Evolutionary conservation across 192 early-diverging fungal species (phyloP), one percentile per base, ranked within the genome.

Genomic region (Globomyces pollinis-pini): DNA sequence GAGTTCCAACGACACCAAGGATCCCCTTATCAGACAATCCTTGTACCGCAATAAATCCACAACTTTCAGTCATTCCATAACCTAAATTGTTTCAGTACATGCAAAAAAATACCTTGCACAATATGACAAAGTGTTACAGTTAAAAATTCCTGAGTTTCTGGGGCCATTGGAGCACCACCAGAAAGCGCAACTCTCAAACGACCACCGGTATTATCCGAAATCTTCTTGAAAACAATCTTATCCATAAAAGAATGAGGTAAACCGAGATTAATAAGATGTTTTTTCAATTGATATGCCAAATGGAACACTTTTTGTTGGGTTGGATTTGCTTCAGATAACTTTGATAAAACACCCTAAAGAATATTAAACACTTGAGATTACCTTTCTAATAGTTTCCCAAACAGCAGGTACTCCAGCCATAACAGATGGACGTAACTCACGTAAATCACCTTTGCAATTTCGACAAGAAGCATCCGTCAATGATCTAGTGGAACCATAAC

Each of bases 161-260:
- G 16, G 31, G 87, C 88, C 61, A 98, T 77, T 38, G 88, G 89
- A 18, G 95, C 95, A 58, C 95, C 93, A 66, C 91, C 93, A 4
- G 85, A 84, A 31, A 93, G 65, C 2, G 86, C 88, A 54, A 85
- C 79, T 63, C 85, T 79, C 43, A 98, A 73, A 33, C 87, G 77
- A 38, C 93, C 91, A 61, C 95, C 95, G 33, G 87, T 87, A 62
- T 86, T 84, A 36, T 79, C 81, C 64, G 84, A 80, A 61, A 95
- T 85, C 63, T 83, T 83, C 57, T 81, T 83, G 67, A 95, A 98
- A 11, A 98, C 81, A 12, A 89, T 69, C 18, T 58, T 59, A 74
- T 94, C 91, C 8, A 75, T 50, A 43, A 85, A 63, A 30, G 67
- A 72, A 21, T 87, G 81, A 15, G 91, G 83, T n/a, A 88, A 68